phyloP scores from a whole-genome alignment of 1,284 basidiomycete genomes.

The Ceratobasidium theobromae region DNA sequence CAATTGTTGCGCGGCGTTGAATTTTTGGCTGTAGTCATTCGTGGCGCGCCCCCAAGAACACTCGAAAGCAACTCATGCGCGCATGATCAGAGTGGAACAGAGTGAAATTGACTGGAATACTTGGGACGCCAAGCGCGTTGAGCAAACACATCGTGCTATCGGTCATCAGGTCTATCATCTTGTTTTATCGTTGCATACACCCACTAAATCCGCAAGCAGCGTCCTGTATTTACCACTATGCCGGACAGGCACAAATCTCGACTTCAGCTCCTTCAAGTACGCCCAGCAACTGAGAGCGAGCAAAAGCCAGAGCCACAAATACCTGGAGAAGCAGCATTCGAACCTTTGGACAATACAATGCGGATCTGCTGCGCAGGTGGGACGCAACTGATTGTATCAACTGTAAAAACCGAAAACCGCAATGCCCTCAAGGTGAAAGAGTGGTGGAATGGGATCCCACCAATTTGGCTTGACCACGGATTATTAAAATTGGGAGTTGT shows the following conservation, averaged over 20 bases:
- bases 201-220: neutral
- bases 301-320: neutral
- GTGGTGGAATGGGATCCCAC: slow-evolving; percentile 33
- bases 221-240: slow-evolving; percentile 27
- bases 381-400: slow-evolving; percentile 22
- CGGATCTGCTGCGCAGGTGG: slow-evolving; percentile 27
- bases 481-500: slow-evolving; percentile 21
- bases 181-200: neutral
- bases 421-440: slow-evolving; percentile 21
- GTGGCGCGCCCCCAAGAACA: slow-evolving; percentile 29
- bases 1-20: neutral
- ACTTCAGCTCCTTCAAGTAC: slow-evolving; percentile 27
- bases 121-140: slow-evolving; percentile 29
- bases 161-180: slow-evolving; percentile 31
- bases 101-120: slow-evolving; percentile 32
- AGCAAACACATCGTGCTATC: slow-evolving; percentile 33
- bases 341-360: slow-evolving; percentile 1
- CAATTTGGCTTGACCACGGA: slow-evolving; percentile 11
- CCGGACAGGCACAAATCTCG: slow-evolving; percentile 22
- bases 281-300: neutral
- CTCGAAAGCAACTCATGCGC: slow-evolving; percentile 32
- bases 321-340: slow-evolving; percentile 26
- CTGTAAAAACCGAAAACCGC: slow-evolving; percentile 26
- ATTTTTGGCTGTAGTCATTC: neutral
- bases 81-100: slow-evolving; percentile 26